Base-by-base conservation (phyloP, 1,139 yeast genomes). In the Yamadazyma dendronema region DNA sequence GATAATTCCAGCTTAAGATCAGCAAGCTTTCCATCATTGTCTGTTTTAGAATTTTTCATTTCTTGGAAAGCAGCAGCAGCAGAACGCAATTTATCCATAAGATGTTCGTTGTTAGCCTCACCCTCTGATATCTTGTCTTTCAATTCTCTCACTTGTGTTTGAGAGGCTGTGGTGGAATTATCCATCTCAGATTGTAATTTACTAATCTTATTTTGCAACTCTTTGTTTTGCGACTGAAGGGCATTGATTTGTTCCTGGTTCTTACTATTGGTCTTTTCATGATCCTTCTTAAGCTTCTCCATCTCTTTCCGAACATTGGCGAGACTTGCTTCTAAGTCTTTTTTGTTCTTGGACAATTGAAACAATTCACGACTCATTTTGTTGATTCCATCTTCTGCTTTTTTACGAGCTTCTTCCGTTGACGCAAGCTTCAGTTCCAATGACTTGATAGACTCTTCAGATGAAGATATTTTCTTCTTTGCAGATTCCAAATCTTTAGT, bases 301-400 rank as follows among this genome's bases (percentile, higher is more conserved):
- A 64, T 44, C 11, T 75, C 77, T 33, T 69, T 76, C 62, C 76
- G 56, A 55, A 56, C 40, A 41, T 54, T 43, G 57, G 70, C 46
- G 16, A 75, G 56, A 11, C 62, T 63, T 31, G 66, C 66, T 34
- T 79, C 84, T 2, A 72, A 50, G 0, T 74, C 74, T 2, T 72
- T 77, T 42, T 81, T 81, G 25, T 79, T 80, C 41, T 78, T 78
- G 1, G 80, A 74, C 30, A 88, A 62, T 30, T 75, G 76, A 56
- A 88, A 77, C 27, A 90, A 65, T 46, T 89, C 97, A 31, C 92
- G 70, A 41, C 84, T 84, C 96, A 90, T 87, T 49, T 88, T 88
- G 55, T 88, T 90, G 39, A 90, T 83, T 4, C 96, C 97, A 43
- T 79, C 82, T 51, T 90, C 97, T 1, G 92, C 86, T 45, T 79